Conservation (phyloP, 768 basidiomycete genomes). For the Nidularia sp. region DNA sequence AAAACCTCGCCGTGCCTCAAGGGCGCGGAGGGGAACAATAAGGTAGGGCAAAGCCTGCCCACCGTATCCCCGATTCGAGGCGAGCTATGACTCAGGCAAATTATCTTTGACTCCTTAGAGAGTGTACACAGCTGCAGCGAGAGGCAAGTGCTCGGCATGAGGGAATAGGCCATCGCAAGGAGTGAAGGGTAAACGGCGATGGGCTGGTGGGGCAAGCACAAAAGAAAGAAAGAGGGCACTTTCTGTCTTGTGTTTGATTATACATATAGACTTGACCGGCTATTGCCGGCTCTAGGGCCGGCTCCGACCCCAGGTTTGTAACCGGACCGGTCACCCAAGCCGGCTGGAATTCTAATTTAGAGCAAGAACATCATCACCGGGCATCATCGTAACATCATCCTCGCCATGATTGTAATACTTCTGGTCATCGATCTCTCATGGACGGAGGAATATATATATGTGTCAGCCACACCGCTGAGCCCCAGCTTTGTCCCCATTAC, state of each 20-base stretch:
- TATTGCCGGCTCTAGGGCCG: neutral
- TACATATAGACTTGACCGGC: neutral
- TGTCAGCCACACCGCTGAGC: too few species aligned
- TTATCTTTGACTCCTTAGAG: neutral
- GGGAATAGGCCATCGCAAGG: neutral
- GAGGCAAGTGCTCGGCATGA: neutral
- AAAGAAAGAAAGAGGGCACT: neutral
- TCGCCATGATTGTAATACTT: too few species aligned
- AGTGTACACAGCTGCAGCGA: neutral
- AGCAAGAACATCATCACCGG: too few species aligned
- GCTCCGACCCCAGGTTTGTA: neutral
- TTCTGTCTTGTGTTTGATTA: neutral
- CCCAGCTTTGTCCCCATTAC: too few species aligned
- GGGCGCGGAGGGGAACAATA: neutral
- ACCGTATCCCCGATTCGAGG: neutral
- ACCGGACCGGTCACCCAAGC: neutral
- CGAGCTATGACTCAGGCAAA: neutral
- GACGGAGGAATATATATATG: too few species aligned
- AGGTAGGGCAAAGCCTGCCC: neutral
- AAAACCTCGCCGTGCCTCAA: neutral
- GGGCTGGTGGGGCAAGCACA: neutral
- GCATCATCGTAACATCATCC: too few species aligned
- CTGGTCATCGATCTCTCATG: too few species aligned
- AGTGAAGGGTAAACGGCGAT: neutral
- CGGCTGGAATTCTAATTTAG: neutral